These are phyloP conservation scores for Allium cepa DNA, from an alignment of 106 monocot species.

Conservation along the genomic window DNA sequence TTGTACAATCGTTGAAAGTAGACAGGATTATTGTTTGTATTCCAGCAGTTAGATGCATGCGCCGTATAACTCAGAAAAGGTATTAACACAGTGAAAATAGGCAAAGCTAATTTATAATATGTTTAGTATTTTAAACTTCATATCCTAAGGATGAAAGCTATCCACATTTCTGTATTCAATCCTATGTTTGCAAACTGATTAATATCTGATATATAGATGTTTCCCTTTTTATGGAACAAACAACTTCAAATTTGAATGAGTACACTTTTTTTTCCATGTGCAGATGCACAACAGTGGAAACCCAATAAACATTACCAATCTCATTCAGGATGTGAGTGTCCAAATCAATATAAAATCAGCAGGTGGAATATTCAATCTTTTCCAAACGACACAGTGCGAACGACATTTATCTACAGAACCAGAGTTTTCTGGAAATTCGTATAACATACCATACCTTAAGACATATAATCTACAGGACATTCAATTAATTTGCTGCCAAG, in stretches of 20 bases:
- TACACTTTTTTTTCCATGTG: conserved; percentile 3
- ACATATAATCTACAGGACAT: conserved; percentile 90
- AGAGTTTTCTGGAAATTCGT: conserved; percentile 27
- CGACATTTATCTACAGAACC: conserved; percentile 38
- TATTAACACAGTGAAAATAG: no score
- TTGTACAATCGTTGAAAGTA: no score
- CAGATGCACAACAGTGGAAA: conserved; percentile 99
- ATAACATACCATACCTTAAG: conserved; percentile 36
- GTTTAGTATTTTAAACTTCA: no score
- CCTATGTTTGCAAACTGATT: background rate
- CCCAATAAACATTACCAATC: conserved; percentile 96
- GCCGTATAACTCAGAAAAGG: no score
- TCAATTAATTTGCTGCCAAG: conserved; percentile 91
- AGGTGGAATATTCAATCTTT: conserved; percentile 63
- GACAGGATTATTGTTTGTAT: no score
- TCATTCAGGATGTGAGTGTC: conserved; percentile 72
- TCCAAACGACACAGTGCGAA: conserved; percentile 73
- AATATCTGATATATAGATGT: background rate
- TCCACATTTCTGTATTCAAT: background rate
- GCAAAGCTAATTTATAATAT: no score
- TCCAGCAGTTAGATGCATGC: no score
- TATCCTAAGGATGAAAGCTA: no score
- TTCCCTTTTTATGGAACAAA: background rate
- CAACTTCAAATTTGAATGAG: background rate
- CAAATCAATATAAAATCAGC: conserved; percentile 78